A percentile compares a stretch with the other conserved stretches of the same genome.
phyloP scores from a whole-genome alignment of 1,284 basidiomycete genomes.

The Athelia psychrophila region DNA sequence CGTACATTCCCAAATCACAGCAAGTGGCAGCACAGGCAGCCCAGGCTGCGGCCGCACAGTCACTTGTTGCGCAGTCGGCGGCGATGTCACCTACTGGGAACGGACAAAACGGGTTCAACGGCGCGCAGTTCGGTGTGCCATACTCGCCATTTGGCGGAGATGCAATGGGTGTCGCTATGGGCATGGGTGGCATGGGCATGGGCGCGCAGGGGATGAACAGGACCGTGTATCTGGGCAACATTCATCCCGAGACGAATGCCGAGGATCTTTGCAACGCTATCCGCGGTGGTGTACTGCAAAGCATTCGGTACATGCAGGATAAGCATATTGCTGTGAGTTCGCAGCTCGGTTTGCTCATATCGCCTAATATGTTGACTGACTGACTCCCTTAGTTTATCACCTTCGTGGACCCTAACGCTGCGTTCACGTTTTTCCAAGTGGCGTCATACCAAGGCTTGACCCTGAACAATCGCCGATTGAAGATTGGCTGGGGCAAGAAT shows the following conservation, averaged over 20 bases:
- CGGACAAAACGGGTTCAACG: conserved; percentile 1
- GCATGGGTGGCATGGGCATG: conserved; percentile 29
- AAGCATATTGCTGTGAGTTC: conserved; percentile 86
- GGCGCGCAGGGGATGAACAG: conserved; percentile 65
- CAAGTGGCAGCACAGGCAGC: conserved; percentile 81
- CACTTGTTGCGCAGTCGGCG: conserved; percentile 63
- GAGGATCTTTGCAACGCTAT: conserved; percentile 95
- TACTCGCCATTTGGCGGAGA: conserved; percentile 46
- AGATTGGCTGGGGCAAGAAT: conserved; percentile 95
- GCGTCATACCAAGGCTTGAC: conserved; percentile 86
- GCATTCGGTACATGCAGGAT: conserved; percentile 88
- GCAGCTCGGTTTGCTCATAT: conserved; percentile 4
- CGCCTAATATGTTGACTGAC: too few species aligned
- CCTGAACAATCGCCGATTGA: conserved; percentile 87
- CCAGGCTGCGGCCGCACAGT: conserved; percentile 79
- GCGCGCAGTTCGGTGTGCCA: conserved; percentile 39
- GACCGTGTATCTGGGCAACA: conserved; percentile 91
- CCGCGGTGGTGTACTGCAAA: conserved; percentile 88
- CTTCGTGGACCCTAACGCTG: conserved; percentile 86
- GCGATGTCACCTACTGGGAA: conserved; percentile 29
- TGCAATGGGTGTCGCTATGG: conserved; percentile 15
- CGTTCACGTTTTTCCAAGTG: conserved; percentile 89
- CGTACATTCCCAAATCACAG: conserved; percentile 90
- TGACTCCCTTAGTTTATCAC: conserved; percentile 70
- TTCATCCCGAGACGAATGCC: conserved; percentile 88